Base-by-base conservation (phyloP, 1,284 basidiomycete genomes). In the Trichosporon ovoides region DNA sequence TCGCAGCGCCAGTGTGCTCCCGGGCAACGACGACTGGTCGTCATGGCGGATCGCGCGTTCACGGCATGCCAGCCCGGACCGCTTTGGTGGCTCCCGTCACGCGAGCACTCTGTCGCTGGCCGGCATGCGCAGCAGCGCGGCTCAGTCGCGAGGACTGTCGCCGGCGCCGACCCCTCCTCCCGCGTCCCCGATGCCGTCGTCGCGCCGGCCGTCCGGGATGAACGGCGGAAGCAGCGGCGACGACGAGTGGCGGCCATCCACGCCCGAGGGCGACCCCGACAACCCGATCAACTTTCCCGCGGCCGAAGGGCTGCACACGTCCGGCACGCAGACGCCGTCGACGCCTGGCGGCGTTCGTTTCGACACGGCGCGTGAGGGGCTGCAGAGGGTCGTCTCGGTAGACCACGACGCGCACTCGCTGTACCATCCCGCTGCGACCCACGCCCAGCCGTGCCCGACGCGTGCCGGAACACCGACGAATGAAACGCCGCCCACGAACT, bases 141-240 rank as follows among this genome's bases (percentile, higher is more conserved):
- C 38, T 19, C 51, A 50, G 12, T 66, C 73, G 14, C 59, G 76
- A 38, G 77, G 76, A 3, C 76, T 76, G 5, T 75, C 75, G 1
- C 77, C 76, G 3, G 76, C 77, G 1, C 77, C 77, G 53, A 75
- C 73, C 0, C 66, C 70, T 18, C 7, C 59, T 22, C 28, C 38
- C 13, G 35, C 53, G 1, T 36, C 59, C 11, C 53, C 56, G 11
- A 40, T 53, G 38, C 28, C 38, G 22, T 3, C 22, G 52, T 12
- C 24, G 12, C 24, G 36, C 37, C 24, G 36, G 14, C 12, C 22
- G 28, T 53, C 20, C 2, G 37, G 24, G 3, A 12, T 14, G 28
- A 12, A 31, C 38, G 16, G 22, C 24, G 18, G 18, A 13, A 55
- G 54, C 46, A 36, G 54, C 35, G 46, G 52, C n/a, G 38, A 40